Base-by-base conservation (phyloP, 2,329 filamentous ascomycete species). In the Cytospora leucostoma region DNA sequence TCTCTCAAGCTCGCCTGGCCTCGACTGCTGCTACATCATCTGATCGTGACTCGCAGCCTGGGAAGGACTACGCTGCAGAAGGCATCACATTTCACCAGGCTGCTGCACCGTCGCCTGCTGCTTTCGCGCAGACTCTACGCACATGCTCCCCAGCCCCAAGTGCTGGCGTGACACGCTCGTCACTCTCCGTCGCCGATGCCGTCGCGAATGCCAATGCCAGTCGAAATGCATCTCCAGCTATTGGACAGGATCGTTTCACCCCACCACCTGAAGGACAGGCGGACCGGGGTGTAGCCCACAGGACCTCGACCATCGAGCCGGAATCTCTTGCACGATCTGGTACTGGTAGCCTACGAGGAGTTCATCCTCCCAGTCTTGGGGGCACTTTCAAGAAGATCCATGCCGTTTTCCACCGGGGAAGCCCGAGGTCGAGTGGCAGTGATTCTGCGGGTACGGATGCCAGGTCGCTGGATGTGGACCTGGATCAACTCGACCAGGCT, bases 371-470 rank as follows among this genome's bases (percentile, higher is more conserved):
- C 4, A 59, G 59, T 11, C 54, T 63, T 27, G 62, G 62, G 32
- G 51, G 59, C 15, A 37, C 63, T 7, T 64, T 66, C n/a, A 62
- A 57, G 37, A 62, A 63, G n/a, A 27, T 65, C 8, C 62, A 62
- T 4, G 54, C 65, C 17, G 15, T 66, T 11, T 68, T 71, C 47
- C 63, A 62, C 49, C 67, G 66, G 35, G 65, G 62, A 47, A 68
- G 66, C 66, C 65, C 58, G 15, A 66, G 64, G 19, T 69, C 68
- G 12, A 61, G 58, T 8, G 64, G 65, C 7, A 67, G 62, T 10
- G 67, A 63, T 1, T 62, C 59, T 17, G 47, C 32, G 27, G 56
- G 51, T 17, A 60, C 61, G 35, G 61, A 15, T 40, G 63, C 40
- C 51, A 62, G 47, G 57, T 53, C 44, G 3, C 38, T 58, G n/a